A percentile compares a stretch with the other conserved stretches of the same genome.
Conservation (phyloP, 495 filamentous ascomycete genomes). For the Achaetomiella virescens region DNA sequence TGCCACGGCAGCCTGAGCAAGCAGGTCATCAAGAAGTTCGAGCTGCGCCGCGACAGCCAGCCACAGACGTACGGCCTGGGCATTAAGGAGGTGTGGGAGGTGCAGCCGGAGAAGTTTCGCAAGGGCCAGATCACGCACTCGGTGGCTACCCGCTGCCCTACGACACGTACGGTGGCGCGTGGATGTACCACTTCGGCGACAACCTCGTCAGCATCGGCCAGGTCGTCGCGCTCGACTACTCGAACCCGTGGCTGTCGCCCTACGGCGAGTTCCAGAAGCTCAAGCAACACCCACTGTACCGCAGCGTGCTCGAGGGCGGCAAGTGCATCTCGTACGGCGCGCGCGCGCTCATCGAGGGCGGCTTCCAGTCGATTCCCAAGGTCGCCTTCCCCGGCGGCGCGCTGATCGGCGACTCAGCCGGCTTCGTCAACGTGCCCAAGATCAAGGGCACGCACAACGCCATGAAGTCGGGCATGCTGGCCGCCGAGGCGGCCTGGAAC, state of each 20-base stretch:
- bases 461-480: constrained; percentile 96
- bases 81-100: constrained; percentile 95
- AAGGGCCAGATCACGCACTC: constrained; percentile 83
- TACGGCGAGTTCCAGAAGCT: constrained; percentile 98
- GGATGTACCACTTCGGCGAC: constrained; percentile 98
- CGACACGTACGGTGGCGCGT: constrained; percentile 93
- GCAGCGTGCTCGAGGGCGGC: constrained; percentile 75
- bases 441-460: constrained; percentile 98
- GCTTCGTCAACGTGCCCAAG: constrained; percentile 96
- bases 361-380: constrained; percentile 96
- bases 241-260: constrained; percentile 92
- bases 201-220: constrained; percentile 92
- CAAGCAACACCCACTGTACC: constrained; percentile 93
- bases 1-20: constrained; percentile 96
- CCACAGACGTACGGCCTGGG: constrained; percentile 94
- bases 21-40: constrained; percentile 91
- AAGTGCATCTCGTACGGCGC: constrained; percentile 98
- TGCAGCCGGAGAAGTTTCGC: constrained; percentile 85
- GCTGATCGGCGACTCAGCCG: constrained; percentile 91
- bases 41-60: constrained; percentile 81
- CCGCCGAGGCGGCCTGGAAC: constrained; percentile 78
- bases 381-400: constrained; percentile 94
- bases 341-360: constrained; percentile 87
- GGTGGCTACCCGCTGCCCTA: constrained; percentile 82
- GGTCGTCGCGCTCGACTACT: constrained; percentile 91